Conservation (phyloP, 2,329 filamentous ascomycete species). For the Diplodia corticola region DNA sequence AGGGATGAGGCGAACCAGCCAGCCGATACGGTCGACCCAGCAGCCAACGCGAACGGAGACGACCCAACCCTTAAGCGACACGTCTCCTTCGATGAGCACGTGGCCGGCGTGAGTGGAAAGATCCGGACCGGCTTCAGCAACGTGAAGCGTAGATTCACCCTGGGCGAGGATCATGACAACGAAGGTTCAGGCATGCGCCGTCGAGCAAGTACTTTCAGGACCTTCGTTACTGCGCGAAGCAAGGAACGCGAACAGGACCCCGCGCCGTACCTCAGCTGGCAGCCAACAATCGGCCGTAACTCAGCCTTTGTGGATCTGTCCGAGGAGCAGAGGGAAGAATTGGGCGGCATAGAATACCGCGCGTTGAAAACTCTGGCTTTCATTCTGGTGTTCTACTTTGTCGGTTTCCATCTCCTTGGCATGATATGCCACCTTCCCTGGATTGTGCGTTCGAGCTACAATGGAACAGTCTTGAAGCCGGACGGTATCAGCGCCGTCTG, state of each 20-base stretch:
- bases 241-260: conserved; percentile 45
- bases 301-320: conserved; percentile 87
- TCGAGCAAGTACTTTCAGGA: conserved; percentile 57
- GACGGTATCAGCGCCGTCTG: conserved; percentile 68
- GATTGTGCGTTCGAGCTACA: conserved; percentile 70
- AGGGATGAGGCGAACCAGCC: conserved; percentile 29
- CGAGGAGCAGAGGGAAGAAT: conserved; percentile 87
- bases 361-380: conserved; percentile 82
- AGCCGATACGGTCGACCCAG: conserved; percentile 24
- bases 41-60: conserved; percentile 36
- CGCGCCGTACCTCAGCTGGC: conserved; percentile 91
- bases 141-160: conserved; percentile 6
- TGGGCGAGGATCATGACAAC: conserved; percentile 39
- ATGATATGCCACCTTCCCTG: conserved; percentile 75
- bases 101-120: neutral
- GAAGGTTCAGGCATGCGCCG: conserved; percentile 46
- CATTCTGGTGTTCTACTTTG: conserved; percentile 76
- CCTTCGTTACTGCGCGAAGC: conserved; percentile 57
- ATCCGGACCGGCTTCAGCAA: neutral
- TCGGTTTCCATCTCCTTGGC: conserved; percentile 78
- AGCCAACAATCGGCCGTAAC: conserved; percentile 88
- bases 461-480: conserved; percentile 58
- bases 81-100: conserved; percentile 64
- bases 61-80: conserved; percentile 50
- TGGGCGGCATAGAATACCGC: conserved; percentile 95